phyloP scores from a whole-genome alignment of 345 rosid genomes.

The Populus euphratica region DNA sequence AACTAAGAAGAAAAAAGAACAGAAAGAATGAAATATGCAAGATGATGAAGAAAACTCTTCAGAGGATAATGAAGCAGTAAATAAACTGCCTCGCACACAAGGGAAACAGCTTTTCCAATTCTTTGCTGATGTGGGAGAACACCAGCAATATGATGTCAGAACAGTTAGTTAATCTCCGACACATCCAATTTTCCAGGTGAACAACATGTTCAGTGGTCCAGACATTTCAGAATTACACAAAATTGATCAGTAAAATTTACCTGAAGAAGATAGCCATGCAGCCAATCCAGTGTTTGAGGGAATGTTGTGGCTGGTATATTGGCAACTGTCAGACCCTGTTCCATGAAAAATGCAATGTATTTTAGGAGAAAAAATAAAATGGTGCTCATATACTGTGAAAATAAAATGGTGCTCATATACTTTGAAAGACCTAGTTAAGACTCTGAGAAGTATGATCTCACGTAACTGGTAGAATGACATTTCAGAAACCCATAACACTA shows the following conservation, averaged over 20 bases:
- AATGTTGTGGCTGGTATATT: constrained; percentile 84
- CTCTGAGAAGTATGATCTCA: not conserved
- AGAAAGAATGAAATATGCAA: not conserved
- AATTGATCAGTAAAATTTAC: constrained; percentile 32
- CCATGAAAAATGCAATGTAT: not conserved
- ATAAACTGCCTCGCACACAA: not conserved
- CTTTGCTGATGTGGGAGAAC: not conserved
- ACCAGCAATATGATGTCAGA: not conserved
- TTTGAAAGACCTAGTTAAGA: not conserved
- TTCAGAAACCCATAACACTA: not conserved
- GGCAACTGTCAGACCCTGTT: constrained; percentile 56
- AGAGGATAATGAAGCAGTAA: constrained; percentile 1
- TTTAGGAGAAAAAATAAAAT: constrained; percentile 14
- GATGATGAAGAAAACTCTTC: not conserved
- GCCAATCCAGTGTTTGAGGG: constrained; percentile 54
- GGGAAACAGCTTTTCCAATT: not conserved
- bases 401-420: not conserved
- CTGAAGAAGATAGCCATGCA: constrained; percentile 57
- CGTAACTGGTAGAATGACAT: not conserved
- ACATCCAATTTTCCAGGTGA: not conserved
- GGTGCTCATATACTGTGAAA: not conserved
- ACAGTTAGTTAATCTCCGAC: not conserved
- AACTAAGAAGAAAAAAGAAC: not conserved
- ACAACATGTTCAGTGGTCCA: not conserved
- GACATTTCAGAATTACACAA: not conserved